Base-by-base conservation (phyloP, 2,329 filamentous ascomycete species). In the Colletotrichum noveboracense region DNA sequence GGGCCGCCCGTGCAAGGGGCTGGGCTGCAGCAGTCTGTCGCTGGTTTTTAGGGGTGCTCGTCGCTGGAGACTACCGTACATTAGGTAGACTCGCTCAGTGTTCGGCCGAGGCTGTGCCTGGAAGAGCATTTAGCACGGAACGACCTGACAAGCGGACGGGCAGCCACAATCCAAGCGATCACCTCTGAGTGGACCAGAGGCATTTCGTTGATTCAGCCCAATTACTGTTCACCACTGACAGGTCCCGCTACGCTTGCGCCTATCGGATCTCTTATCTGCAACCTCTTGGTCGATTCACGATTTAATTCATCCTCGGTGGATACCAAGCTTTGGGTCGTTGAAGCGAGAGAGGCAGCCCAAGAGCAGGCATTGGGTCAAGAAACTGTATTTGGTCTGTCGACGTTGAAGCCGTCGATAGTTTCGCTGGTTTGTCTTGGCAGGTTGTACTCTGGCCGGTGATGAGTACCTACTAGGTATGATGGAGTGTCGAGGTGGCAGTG, bases 201-300 rank as follows among this genome's bases (percentile, higher is more conserved):
- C 38, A 74, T 75, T 75, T 78, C 69, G 60, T 77, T 77, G 75
- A 78, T 76, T 77, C 67, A 77, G 70, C 69, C 65, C 77, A 75
- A 75, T 77, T 77, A 77, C 67, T 71, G 38, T 71, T 48, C 74
- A 70, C 76, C 62, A 75, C 68, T 76, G 43, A 70, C 66, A 71
- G 36, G 58, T 62, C 52, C 71, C 43, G 65, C 24, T 70, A 32
- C 34, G 66, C 34, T 24, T 64, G 30, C 56, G 56, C 64, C 73
- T 61, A 65, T 48, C 55, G 64, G 21, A 38, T 43, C 14, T 64
- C 65, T 76, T 76, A 76, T 76, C 74, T 70, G 66, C 73, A 26
- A 60, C 48, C 36, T 32, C 21, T 38, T 32, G 18, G 32, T 66
- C 68, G n/a, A 36, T 62, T 67, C 56, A 24, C 28, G 2, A 56